phyloP scores from a whole-genome alignment of 805 yeast genomes.

The Grigorovia jiainica region DNA sequence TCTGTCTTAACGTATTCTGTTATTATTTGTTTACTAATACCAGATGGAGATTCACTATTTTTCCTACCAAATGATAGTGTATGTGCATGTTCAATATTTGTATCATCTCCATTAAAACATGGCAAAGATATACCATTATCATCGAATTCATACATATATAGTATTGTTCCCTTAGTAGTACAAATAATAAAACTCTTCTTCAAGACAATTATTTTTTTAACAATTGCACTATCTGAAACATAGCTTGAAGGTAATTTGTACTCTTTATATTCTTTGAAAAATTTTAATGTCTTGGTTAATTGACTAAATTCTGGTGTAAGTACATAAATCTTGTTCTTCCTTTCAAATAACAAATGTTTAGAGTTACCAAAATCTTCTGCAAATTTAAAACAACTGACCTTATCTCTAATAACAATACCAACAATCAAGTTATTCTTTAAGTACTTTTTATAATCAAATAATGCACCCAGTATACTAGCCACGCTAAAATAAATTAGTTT shows the following conservation, averaged over 20 bases:
- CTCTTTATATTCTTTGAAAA: constrained; percentile 42
- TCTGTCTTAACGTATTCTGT: constrained; percentile 30
- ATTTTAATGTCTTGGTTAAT: constrained; percentile 23
- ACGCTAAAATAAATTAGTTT: constrained; percentile 53
- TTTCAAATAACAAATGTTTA: constrained; percentile 47
- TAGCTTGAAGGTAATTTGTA: constrained; percentile 40
- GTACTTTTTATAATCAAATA: constrained; percentile 34
- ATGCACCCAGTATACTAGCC: constrained; percentile 52
- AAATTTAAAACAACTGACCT: constrained; percentile 52
- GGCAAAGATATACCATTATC: constrained; percentile 44
- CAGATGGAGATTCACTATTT: constrained; percentile 12
- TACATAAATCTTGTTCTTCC: constrained; percentile 40
- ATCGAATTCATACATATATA: constrained; percentile 44
- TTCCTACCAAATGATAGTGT: constrained; percentile 13
- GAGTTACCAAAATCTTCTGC: constrained; percentile 59
- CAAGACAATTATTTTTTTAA: constrained; percentile 52
- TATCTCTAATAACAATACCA: constrained; percentile 44
- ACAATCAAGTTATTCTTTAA: constrained; percentile 29
- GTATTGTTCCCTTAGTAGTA: constrained; percentile 57
- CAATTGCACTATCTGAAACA: constrained; percentile 8
- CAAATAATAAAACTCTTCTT: constrained; percentile 59
- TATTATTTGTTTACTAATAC: constrained; percentile 17
- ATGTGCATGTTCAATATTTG: constrained; percentile 6
- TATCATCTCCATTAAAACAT: constrained; percentile 40
- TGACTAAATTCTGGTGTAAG: constrained; percentile 29